A percentile compares a stretch with the other conserved stretches of the same genome.
These are phyloP conservation scores for Solanum ossicruentum DNA, from an alignment of 257 asterid genomes.

Conservation along the genomic window DNA sequence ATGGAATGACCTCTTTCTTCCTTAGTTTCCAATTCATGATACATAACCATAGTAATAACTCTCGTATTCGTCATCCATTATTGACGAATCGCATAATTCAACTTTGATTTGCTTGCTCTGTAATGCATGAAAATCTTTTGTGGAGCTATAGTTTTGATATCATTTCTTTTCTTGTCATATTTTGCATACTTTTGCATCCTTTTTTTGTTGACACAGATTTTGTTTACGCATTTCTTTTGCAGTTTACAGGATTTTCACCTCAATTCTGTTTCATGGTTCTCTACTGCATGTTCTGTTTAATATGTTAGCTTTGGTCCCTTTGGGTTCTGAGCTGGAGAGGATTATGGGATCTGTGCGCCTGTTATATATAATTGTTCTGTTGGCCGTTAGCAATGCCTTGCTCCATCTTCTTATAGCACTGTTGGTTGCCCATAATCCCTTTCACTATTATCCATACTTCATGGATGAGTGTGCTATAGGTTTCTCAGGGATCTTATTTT, in stretches of 20 bases:
- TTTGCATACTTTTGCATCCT: neutral
- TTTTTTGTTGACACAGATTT: neutral
- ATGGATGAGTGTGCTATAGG: slow-evolving; percentile 92
- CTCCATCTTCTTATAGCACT: slow-evolving; percentile 61
- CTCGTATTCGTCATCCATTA: neutral
- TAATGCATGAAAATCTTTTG: neutral
- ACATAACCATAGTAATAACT: neutral
- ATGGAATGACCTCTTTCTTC: neutral
- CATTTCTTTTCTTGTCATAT: neutral
- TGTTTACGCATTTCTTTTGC: slow-evolving; percentile 10
- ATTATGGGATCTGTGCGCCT: slow-evolving; percentile 93
- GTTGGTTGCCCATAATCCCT: slow-evolving; percentile 56
- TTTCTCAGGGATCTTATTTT: slow-evolving; percentile 85
- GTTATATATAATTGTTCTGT: slow-evolving; percentile 42
- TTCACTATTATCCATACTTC: slow-evolving; percentile 20
- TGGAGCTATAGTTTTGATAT: neutral
- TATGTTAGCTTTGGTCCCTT: slow-evolving; percentile 92
- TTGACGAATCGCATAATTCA: neutral
- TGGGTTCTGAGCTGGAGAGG: slow-evolving; percentile 98
- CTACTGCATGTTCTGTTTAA: slow-evolving; percentile 83
- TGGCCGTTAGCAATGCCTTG: slow-evolving; percentile 79
- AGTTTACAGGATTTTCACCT: slow-evolving; percentile 82
- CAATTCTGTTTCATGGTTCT: slow-evolving; percentile 85
- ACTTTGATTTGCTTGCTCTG: neutral
- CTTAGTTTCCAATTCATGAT: neutral